Evolutionary conservation across 768 basidiomycete genomes (phyloP), one percentile per base, ranked within the genome.

Genomic region (Boletus coccyginus): DNA sequence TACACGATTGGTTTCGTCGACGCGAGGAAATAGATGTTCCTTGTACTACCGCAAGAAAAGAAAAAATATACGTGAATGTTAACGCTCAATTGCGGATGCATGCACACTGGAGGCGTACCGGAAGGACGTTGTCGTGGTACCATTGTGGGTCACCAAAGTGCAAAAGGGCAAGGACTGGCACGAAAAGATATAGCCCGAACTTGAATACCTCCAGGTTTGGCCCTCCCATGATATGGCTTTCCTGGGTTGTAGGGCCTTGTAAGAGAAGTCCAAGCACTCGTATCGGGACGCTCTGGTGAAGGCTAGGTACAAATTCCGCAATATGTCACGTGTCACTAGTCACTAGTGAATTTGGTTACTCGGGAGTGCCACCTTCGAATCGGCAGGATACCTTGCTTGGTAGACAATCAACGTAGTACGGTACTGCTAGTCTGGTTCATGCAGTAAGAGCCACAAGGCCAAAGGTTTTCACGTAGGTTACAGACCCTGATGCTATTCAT

Each of bases 151-250:
- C 90, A 43, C 92, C 92, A 66, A 90, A 94, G 71, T 93, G 88
- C 48, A 92, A 74, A 66, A 94, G 81, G 24, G 90, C 86, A 45
- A 81, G 75, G 55, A 94, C 83, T 11, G 92, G 92, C 56, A 92
- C 85, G 63, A 92, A 92, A 53, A 94, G 84, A 71, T 94, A 94
- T 17, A 92, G 73, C 5, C 84, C 84, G 63, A 94, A 94, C 74
- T 93, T 94, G 85, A 94, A 92, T 17, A 94, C 81, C 72, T 94
- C 92, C 52, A 94, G 84, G 69, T 89, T 90, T 36, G 90, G 84
- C 12, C 89, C 86, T 3, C 79, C 88, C 88, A 90, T 82, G 74
- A 43, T 33, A 43, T 86, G 83, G 57, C 50, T 38, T 45, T 35
- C 46, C 29, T 33, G 53, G 43, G 35, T 13, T 38, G 27, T 41